These are phyloP conservation scores for Crepidotus sp. DNA, from an alignment of 1,284 basidiomycete genomes.

Conservation along the genomic window DNA sequence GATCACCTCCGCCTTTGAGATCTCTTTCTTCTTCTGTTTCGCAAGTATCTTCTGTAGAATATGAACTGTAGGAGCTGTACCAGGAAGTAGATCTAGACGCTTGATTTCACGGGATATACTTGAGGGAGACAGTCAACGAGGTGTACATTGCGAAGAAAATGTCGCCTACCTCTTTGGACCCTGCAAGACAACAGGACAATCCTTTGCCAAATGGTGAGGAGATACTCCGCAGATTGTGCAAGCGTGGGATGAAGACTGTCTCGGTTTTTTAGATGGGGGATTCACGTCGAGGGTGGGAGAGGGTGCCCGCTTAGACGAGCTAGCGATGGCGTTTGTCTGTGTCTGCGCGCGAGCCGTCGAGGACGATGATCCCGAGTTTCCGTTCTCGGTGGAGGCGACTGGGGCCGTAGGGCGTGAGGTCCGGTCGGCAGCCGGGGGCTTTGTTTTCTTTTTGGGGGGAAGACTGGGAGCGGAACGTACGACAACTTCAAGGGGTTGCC, in stretches of 20 bases:
- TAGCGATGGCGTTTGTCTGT: slow-evolving; percentile 13
- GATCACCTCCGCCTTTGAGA: slow-evolving; percentile 13
- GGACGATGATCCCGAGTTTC: slow-evolving; percentile 2
- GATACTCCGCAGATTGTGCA: slow-evolving; percentile 41
- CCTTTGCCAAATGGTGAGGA: slow-evolving; percentile 37
- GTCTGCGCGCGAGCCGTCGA: background rate
- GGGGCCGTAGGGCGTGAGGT: slow-evolving; percentile 1
- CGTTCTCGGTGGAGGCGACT: background rate
- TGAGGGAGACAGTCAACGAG: slow-evolving; percentile 2
- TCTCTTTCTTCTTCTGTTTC: slow-evolving; percentile 32
- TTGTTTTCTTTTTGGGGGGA: slow-evolving; percentile 18
- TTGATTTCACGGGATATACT: slow-evolving; percentile 42
- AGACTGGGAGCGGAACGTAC: slow-evolving; percentile 21
- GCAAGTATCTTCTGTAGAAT: slow-evolving; percentile 37
- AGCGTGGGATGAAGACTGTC: slow-evolving; percentile 18
- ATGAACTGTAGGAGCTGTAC: slow-evolving; percentile 29
- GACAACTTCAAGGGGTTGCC: slow-evolving; percentile 53
- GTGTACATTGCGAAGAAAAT: slow-evolving; percentile 3
- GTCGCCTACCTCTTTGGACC: slow-evolving; percentile 42
- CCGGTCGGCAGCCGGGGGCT: slow-evolving; percentile 1
- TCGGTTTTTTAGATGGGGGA: slow-evolving; percentile 32
- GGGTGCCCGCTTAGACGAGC: slow-evolving; percentile 30
- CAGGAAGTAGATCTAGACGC: slow-evolving; percentile 36
- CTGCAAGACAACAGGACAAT: slow-evolving; percentile 42
- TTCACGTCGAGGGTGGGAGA: slow-evolving; percentile 24